Evolutionary conservation across 208 protist species (phyloP), one percentile per base, ranked within the genome.

Genomic region (Wallacemonas collosoma): DNA sequence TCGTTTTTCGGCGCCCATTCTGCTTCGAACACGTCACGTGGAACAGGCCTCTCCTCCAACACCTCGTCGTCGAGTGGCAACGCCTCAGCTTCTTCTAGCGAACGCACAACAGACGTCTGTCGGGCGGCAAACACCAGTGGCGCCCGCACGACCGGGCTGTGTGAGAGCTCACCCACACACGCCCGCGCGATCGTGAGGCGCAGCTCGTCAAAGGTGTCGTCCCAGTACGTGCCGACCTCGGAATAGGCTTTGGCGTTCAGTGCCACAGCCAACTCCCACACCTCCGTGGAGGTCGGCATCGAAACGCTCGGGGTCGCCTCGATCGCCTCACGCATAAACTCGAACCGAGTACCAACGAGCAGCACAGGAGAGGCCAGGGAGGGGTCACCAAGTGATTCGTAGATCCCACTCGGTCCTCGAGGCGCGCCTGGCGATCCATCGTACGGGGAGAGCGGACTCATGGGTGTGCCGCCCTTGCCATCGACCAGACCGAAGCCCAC

Each of bases 141-240:
- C 38, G 74, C 53, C 1, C 65, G 55, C 7, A 86, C 75, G 35
- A 75, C 45, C n/a, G 75, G 72, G 2, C 69, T 39, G 41, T 75
- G 71, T n/a, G 61, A 36, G 36, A 86, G 43, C 68, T 92, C 83
- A 39, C 87, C 87, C 14, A 82, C 77, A 51, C 83, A 89, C 11
- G 78, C 81, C 36, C 83, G 81, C 15, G 83, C 87, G 38, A 92
- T 76, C 14, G 65, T 45, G n/a, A 75, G 14, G 6, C 82, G 76
- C 57, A 92, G 67, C 51, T 76, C 74, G 43, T 81, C 64, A 1
- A 88, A 26, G 1, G 45, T 62, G 45, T 78, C 77, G 12, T 77
- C 71, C 75, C 77, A 83, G 51, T 77, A 45, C 9, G 56, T 80
- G 58, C 73, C 63, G 3, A 89, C 63, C 68, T 85, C 83, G 56